Conservation (phyloP, 371 early-diverging fungal species). For the Mortierella sp. region DNA sequence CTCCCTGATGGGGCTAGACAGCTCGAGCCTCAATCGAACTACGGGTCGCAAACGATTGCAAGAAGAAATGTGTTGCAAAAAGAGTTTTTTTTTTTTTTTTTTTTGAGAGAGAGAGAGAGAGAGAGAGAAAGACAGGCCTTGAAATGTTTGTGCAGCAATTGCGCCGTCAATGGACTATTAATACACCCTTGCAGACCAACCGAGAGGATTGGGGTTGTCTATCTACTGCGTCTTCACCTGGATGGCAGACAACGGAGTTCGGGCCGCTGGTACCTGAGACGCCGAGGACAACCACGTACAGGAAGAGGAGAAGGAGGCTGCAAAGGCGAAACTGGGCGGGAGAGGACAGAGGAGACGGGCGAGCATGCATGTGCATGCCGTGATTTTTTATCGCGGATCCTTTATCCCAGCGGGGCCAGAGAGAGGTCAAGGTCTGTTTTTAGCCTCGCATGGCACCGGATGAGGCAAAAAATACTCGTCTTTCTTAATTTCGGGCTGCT, state of each 20-base stretch:
- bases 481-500: too few relatives aligned
- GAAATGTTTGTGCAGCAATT: neutral
- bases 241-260: too few relatives aligned
- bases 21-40: too few relatives aligned
- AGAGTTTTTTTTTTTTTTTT: neutral
- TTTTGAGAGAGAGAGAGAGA: slow-evolving; percentile 6
- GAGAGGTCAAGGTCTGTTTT: neutral
- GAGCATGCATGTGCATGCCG: neutral
- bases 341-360: neutral
- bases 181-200: neutral
- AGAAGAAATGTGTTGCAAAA: neutral
- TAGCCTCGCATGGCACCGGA: neutral
- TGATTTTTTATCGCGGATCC: too few relatives aligned
- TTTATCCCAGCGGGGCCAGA: neutral
- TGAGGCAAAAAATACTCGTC: neutral
- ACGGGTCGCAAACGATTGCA: neutral
- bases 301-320: neutral
- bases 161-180: slow-evolving; percentile 7
- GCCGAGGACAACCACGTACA: neutral
- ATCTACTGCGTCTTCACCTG: neutral
- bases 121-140: neutral
- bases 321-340: neutral
- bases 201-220: too few relatives aligned
- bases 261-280: neutral
- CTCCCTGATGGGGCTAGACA: too few relatives aligned